Percentiles rank a stretch among this genome's conserved stretches.
Conservation (phyloP, 306 rosid genomes). For the Bauhinia variegata region DNA sequence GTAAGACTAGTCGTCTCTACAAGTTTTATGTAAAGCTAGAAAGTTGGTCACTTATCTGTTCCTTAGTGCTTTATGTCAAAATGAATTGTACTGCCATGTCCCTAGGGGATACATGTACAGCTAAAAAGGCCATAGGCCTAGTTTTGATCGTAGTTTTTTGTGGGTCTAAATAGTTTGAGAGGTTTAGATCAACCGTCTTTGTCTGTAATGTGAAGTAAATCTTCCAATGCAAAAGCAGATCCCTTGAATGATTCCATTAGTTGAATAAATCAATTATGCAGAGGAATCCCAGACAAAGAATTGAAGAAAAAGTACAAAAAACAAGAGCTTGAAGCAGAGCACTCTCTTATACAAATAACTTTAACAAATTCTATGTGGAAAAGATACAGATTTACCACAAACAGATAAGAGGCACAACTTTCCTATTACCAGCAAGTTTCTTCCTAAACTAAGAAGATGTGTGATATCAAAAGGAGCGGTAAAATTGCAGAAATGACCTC, state of each 20-base stretch:
- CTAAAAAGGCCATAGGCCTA: no score
- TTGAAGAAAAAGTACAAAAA: not conserved
- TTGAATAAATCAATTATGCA: constrained; percentile 17
- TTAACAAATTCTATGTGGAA: not conserved
- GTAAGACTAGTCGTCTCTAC: no score
- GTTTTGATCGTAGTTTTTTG: no score
- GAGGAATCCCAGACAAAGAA: constrained; percentile 15
- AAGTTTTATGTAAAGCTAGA: no score
- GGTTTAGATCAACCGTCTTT: no score
- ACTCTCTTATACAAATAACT: no score
- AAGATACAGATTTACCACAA: not conserved
- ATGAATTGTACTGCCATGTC: no score
- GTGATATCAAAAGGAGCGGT: constrained; percentile 44
- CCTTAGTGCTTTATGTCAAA: no score
- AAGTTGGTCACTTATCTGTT: no score
- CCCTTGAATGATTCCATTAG: constrained; percentile 30
- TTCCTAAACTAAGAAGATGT: constrained; percentile 33
- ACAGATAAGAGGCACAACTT: not conserved
- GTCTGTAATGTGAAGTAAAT: constrained; percentile 11
- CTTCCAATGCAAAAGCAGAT: constrained; percentile 6
- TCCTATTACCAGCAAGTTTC: not conserved
- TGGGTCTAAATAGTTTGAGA: no score
- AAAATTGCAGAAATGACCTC: constrained; percentile 44
- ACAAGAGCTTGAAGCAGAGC: not conserved
- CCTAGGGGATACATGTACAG: no score